Base-by-base conservation (phyloP, 2,329 filamentous ascomycete species). In the Apiospora malaysiana region DNA sequence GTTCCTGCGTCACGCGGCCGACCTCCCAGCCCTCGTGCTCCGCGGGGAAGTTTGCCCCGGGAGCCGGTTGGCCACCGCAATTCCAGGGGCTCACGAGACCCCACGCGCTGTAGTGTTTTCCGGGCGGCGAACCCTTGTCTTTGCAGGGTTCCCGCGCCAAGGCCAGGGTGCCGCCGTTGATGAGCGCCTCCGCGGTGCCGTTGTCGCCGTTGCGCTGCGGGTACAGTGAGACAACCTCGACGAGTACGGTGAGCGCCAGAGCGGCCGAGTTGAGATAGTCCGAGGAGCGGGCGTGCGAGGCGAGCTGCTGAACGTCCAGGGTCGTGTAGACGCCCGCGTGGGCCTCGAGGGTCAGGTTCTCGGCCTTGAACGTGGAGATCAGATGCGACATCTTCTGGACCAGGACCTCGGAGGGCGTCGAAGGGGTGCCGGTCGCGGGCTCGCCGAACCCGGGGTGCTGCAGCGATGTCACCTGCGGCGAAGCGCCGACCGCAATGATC, bases 301-400 rank as follows among this genome's bases (percentile, higher is more conserved):
- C 90, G 1, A 95, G 84, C 79, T 96, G 93, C 79, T 96, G 93
- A 75, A 95, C 84, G 79, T 96, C 93, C 10, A 95, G 86, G 3
- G 90, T 85, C 0, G 93, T 89, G 78, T 95, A 95, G 2, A 93
- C 91, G 42, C 92, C 93, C 0, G 93, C 92, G 78, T 95, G 93
- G 1, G 94, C 83, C 78, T 94, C 93, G 37, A 94, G 84, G 4
- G 77, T 80, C 68, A 86, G 83, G 46, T 81, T 82, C 5, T 79
- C 76, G 70, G 73, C 77, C 68, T 76, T 82, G 72, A 84, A 79
- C 12, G 77, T 75, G 14, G 75, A 76, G 37, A 90, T 80, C 37
- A 83, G 78, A 1, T 74, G 72, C 27, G 81, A 80, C 47, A 88
- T 83, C 32, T 68, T 59, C 27, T 40, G 32, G n/a, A 63, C 46